Evolutionary conservation across 1,284 basidiomycete genomes (phyloP).

Genomic region (Mycena sp.): DNA sequence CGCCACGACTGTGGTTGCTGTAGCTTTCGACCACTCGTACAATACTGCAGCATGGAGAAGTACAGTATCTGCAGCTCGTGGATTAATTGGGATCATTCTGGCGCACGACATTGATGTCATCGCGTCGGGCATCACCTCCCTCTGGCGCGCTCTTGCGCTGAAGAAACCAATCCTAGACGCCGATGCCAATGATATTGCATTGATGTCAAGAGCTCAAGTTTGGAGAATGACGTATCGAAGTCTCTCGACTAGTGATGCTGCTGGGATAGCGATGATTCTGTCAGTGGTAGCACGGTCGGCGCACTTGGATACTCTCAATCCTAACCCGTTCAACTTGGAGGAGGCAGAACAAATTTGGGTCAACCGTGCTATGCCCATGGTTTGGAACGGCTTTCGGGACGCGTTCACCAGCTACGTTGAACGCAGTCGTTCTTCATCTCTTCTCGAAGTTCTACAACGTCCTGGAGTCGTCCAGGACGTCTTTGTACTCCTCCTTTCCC

Average conservation of each 20-base stretch:
- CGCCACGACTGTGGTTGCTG: conserved; percentile 61
- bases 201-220: conserved; percentile 61
- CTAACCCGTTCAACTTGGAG: conserved; percentile 54
- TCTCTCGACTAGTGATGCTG: conserved; percentile 64
- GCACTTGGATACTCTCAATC: conserved; percentile 72
- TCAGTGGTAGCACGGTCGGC: conserved; percentile 64
- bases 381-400: conserved; percentile 71
- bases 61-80: conserved; percentile 56
- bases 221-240: conserved; percentile 77
- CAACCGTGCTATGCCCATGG: conserved; percentile 64
- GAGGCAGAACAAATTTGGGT: conserved; percentile 56
- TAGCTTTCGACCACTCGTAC: conserved; percentile 65
- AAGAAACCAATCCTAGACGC: conserved; percentile 27
- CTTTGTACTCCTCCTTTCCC: conserved; percentile 81
- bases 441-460: conserved; percentile 61
- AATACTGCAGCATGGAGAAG: conserved; percentile 58
- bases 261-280: conserved; percentile 67
- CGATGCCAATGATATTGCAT: conserved; percentile 34
- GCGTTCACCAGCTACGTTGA: conserved; percentile 71
- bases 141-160: conserved; percentile 13
- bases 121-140: conserved; percentile 7
- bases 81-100: conserved; percentile 49
- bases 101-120: conserved; percentile 44
- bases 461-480: conserved; percentile 64
- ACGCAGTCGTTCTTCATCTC: conserved; percentile 57